Percentiles rank a stretch among this genome's conserved stretches.
Conservation (phyloP, 2,329 filamentous ascomycete species). For the Aspergillus sp. region DNA sequence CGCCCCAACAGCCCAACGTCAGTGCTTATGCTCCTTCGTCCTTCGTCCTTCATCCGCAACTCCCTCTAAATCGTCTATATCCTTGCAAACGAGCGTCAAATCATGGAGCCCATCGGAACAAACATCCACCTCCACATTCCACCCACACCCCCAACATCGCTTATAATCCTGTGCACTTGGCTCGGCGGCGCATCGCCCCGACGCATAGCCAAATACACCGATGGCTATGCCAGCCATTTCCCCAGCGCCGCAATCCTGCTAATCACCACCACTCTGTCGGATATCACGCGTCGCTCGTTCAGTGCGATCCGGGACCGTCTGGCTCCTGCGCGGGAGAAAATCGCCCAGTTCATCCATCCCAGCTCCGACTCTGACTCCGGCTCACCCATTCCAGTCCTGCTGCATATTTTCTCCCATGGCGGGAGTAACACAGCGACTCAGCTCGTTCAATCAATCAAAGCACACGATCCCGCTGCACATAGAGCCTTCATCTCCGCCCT, state of each 20-base stretch:
- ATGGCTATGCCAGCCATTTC: constrained; percentile 7
- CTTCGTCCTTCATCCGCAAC: no score
- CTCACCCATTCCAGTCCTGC: not conserved
- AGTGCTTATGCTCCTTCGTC: no score
- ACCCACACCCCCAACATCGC: not conserved
- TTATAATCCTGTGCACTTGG: constrained; percentile 15
- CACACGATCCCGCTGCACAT: not conserved
- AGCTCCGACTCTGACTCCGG: no score
- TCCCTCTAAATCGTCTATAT: no score
- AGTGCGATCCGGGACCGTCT: constrained; percentile 3
- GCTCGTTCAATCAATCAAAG: not conserved
- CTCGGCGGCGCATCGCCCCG: constrained; percentile 13
- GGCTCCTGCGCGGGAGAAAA: constrained; percentile 3
- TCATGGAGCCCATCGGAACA: not conserved
- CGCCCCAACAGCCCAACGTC: no score
- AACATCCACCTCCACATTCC: constrained; percentile 1
- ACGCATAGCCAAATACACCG: constrained; percentile 14
- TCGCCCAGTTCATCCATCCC: not conserved
- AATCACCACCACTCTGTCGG: constrained; percentile 8
- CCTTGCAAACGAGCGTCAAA: no score
- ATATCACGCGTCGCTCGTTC: not conserved
- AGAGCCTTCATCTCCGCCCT: not conserved
- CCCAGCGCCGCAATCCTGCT: constrained; percentile 11
- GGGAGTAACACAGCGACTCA: constrained; percentile 12
- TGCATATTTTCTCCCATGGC: constrained; percentile 19